These are phyloP conservation scores for Yamadazyma insecticola DNA, from an alignment of 805 yeast species.

Conservation along the genomic window DNA sequence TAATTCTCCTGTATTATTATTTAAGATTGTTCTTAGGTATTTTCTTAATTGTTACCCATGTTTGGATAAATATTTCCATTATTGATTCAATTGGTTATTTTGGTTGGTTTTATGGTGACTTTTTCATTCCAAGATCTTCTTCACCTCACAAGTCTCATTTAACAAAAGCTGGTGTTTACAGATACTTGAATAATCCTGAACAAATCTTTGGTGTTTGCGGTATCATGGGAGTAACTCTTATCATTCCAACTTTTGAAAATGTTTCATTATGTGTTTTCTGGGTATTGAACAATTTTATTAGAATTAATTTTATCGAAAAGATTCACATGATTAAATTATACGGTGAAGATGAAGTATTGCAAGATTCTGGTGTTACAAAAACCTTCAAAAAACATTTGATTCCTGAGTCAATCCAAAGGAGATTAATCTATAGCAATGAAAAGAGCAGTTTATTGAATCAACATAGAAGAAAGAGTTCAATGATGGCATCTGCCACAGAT, in stretches of 20 bases:
- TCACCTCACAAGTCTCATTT: slow-evolving; percentile 41
- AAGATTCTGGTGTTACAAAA: slow-evolving; percentile 48
- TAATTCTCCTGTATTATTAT: slow-evolving; percentile 36
- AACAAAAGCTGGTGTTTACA: slow-evolving; percentile 75
- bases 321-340: slow-evolving; percentile 74
- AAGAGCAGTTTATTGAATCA: slow-evolving; percentile 8
- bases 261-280: slow-evolving; percentile 51
- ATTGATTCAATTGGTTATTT: slow-evolving; percentile 70
- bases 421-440: slow-evolving; percentile 17
- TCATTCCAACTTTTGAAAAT: slow-evolving; percentile 48
- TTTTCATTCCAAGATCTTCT: slow-evolving; percentile 56
- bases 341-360: slow-evolving; percentile 56
- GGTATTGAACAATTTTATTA: slow-evolving; percentile 61
- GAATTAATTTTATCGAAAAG: slow-evolving; percentile 69
- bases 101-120: slow-evolving; percentile 91
- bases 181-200: slow-evolving; percentile 80
- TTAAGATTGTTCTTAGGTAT: slow-evolving; percentile 57
- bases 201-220: slow-evolving; percentile 75
- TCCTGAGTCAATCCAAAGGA: slow-evolving; percentile 34
- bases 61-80: slow-evolving; percentile 67
- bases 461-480: slow-evolving; percentile 18
- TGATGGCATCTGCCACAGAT: slow-evolving; percentile 32
- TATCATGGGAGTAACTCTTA: slow-evolving; percentile 69
- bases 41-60: slow-evolving; percentile 52
- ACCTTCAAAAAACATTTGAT: slow-evolving; percentile 39